Conservation (phyloP, 2,329 filamentous ascomycete species). For the Penicillium capsulatum region DNA sequence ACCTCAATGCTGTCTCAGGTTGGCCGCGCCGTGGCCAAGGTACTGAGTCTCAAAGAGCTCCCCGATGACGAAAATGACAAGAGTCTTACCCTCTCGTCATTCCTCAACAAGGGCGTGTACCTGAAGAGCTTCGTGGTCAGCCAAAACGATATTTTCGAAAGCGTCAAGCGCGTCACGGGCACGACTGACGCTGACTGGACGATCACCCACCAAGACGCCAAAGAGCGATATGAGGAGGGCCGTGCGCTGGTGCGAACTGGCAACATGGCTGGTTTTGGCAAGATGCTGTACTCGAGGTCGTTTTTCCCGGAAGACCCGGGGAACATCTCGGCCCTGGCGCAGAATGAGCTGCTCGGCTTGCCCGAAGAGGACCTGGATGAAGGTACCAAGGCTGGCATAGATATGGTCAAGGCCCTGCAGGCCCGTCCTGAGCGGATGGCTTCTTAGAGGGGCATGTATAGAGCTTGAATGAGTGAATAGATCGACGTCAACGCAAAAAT, state of each 20-base stretch:
- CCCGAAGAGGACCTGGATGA: slow-evolving; percentile 58
- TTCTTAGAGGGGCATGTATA: slow-evolving; percentile 1
- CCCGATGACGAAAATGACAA: slow-evolving; percentile 39
- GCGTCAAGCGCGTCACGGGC: slow-evolving; percentile 56
- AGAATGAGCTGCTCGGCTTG: slow-evolving; percentile 56
- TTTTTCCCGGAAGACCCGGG: slow-evolving; percentile 47
- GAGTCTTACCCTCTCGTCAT: slow-evolving; percentile 41
- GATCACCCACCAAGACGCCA: slow-evolving; percentile 47
- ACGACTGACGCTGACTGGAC: slow-evolving; percentile 59
- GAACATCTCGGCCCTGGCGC: slow-evolving; percentile 44
- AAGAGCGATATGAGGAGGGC: slow-evolving; percentile 50
- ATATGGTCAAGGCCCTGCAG: slow-evolving; percentile 39
- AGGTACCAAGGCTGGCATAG: slow-evolving; percentile 49
- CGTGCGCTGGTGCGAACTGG: slow-evolving; percentile 44
- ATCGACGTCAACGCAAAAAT: neutral
- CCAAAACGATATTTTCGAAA: slow-evolving; percentile 63
- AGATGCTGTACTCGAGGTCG: slow-evolving; percentile 53
- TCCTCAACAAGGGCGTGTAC: slow-evolving; percentile 49
- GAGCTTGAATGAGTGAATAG: neutral
- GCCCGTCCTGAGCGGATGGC: slow-evolving; percentile 28
- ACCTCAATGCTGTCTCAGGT: slow-evolving; percentile 58
- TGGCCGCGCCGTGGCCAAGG: slow-evolving; percentile 50
- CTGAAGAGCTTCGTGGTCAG: slow-evolving; percentile 55
- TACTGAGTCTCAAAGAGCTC: slow-evolving; percentile 46
- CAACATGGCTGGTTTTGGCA: slow-evolving; percentile 44